Conservation (phyloP, 1,139 yeast species). For the Pichia kudriavzevii region DNA sequence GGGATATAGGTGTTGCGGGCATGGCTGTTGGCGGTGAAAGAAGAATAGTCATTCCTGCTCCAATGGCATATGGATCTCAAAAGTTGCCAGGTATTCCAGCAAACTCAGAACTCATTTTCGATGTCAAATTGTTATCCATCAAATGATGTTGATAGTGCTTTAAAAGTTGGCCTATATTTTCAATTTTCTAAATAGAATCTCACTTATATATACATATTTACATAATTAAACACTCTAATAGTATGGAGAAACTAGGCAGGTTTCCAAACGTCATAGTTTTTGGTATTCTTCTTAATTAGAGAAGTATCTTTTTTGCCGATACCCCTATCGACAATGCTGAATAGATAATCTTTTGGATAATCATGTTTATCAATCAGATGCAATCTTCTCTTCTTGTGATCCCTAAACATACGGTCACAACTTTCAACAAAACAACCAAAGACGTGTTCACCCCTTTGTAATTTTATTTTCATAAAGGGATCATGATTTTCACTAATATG, state of each 20-base stretch:
- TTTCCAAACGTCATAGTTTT: conserved; percentile 16
- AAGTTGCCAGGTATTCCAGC: conserved; percentile 95
- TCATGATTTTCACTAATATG: conserved; percentile 51
- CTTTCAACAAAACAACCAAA: conserved; percentile 35
- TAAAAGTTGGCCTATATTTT: too few relatives aligned
- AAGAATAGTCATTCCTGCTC: conserved; percentile 91
- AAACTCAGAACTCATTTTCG: conserved; percentile 91
- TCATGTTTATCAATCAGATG: conserved; percentile 45
- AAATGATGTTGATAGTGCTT: too few relatives aligned
- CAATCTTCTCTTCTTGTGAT: conserved; percentile 33
- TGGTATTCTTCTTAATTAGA: conserved; percentile 19
- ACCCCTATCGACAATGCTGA: conserved; percentile 33
- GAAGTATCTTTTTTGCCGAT: conserved; percentile 21
- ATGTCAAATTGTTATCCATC: conserved; percentile 85
- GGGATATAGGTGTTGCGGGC: conserved; percentile 97
- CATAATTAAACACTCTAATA: not conserved
- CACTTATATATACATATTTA: too few relatives aligned
- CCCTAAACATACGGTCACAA: conserved; percentile 32
- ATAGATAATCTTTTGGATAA: conserved; percentile 39
- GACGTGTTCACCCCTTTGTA: conserved; percentile 35
- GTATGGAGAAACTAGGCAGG: too few relatives aligned
- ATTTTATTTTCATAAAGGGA: conserved; percentile 35
- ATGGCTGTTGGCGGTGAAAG: conserved; percentile 99
- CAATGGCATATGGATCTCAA: conserved; percentile 94
- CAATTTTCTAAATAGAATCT: too few relatives aligned